Evolutionary conservation across 2,329 filamentous ascomycete species (phyloP).

Genomic region (Fusarium chaquense): DNA sequence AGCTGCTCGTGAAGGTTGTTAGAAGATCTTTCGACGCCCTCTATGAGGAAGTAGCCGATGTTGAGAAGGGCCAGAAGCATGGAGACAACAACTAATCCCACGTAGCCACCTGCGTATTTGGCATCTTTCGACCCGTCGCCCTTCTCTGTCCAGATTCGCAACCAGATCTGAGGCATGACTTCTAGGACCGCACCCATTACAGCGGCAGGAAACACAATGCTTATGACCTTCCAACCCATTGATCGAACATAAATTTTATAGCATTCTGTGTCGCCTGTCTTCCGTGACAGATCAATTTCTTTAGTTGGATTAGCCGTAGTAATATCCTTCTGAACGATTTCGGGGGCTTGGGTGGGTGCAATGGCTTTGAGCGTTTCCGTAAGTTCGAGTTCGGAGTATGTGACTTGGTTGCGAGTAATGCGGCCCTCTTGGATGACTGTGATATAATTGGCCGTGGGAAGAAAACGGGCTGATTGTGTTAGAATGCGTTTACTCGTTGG

Average conservation of each 20-base stretch:
- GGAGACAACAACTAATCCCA: constrained; percentile 37
- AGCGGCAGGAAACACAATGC: constrained; percentile 27
- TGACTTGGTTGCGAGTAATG: constrained; percentile 44
- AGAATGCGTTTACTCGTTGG: background rate
- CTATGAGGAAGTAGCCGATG: constrained; percentile 43
- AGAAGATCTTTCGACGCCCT: constrained; percentile 41
- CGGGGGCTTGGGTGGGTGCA: background rate
- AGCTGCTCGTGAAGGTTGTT: constrained; percentile 42
- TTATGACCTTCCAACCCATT: constrained; percentile 41
- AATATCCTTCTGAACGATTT: background rate
- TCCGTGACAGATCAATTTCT: constrained; percentile 45
- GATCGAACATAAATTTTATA: constrained; percentile 49
- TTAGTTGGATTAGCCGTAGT: background rate
- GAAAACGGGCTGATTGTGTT: constrained; percentile 41
- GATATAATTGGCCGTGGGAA: constrained; percentile 43
- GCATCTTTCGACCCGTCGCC: constrained; percentile 38
- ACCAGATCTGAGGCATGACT: constrained; percentile 48
- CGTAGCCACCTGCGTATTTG: constrained; percentile 42
- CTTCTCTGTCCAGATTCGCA: constrained; percentile 45
- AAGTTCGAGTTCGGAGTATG: constrained; percentile 34
- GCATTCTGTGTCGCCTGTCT: constrained; percentile 47
- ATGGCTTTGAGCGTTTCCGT: constrained; percentile 3
- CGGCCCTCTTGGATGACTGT: constrained; percentile 43
- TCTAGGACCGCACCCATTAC: constrained; percentile 28
- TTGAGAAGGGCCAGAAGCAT: constrained; percentile 27